phyloP scores from a whole-genome alignment of 2,329 filamentous ascomycete species.

The Alternaria postmessia region DNA sequence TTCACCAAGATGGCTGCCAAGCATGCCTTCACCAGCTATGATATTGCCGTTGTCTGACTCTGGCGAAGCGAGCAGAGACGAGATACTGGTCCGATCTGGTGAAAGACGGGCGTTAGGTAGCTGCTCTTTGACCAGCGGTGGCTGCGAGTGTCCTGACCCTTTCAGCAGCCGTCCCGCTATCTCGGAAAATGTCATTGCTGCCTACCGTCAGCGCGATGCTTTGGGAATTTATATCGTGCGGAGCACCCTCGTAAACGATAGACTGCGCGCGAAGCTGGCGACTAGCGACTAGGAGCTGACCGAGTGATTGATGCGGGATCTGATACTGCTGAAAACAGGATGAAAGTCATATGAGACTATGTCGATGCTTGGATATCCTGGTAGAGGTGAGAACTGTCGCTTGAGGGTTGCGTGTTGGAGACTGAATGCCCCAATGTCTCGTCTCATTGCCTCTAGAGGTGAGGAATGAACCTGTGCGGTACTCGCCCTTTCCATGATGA shows the following conservation, averaged over 20 bases:
- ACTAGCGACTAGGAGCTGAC: constrained; percentile 40
- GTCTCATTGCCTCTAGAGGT: background rate
- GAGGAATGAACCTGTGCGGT: constrained; percentile 15
- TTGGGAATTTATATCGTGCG: constrained; percentile 7
- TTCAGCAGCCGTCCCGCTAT: constrained; percentile 47
- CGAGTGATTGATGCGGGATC: constrained; percentile 46
- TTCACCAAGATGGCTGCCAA: constrained; percentile 35
- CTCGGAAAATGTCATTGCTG: constrained; percentile 40
- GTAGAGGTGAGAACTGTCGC: constrained; percentile 33
- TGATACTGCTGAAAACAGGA: constrained; percentile 46
- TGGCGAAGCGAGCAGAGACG: constrained; percentile 19
- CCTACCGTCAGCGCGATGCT: constrained; percentile 33
- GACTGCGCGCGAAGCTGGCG: constrained; percentile 35
- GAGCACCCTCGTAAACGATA: constrained; percentile 29
- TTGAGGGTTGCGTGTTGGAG: constrained; percentile 32
- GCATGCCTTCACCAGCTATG: constrained; percentile 35
- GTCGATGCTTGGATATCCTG: constrained; percentile 49
- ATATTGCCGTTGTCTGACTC: constrained; percentile 20
- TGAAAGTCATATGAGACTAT: constrained; percentile 51
- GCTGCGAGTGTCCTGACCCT: constrained; percentile 43
- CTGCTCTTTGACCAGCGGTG: constrained; percentile 30
- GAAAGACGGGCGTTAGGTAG: constrained; percentile 24
- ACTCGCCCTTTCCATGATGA: constrained; percentile 13
- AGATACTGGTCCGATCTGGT: constrained; percentile 26
- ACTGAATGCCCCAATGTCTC: constrained; percentile 12